Evolutionary conservation across 306 rosid genomes (phyloP).

Genomic region (Glycine soja): DNA sequence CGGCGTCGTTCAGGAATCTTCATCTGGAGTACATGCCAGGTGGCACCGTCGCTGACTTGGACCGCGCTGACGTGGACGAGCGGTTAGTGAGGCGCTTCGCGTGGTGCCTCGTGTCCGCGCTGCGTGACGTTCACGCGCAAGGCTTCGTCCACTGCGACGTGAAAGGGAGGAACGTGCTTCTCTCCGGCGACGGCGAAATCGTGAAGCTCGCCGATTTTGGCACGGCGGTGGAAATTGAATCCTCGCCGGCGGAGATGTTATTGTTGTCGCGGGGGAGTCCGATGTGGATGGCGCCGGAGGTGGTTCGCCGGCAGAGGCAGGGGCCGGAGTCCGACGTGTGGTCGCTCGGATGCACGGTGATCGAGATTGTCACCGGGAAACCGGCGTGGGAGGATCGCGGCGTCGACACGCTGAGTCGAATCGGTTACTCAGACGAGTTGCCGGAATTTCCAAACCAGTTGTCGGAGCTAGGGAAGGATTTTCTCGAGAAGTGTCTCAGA

Average conservation of each 20-base stretch:
- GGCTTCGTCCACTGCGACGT: constrained; percentile 90
- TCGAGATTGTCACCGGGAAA: constrained; percentile 85
- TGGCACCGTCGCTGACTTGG: constrained; percentile 73
- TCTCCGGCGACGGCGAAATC: constrained; percentile 39
- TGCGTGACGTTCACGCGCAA: constrained; percentile 60
- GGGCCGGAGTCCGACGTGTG: constrained; percentile 89
- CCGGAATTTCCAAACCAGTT: constrained; percentile 65
- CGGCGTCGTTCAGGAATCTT: constrained; percentile 67
- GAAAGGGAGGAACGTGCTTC: constrained; percentile 74
- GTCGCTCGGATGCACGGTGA: constrained; percentile 90
- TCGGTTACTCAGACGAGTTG: constrained; percentile 63
- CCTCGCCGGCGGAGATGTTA: not conserved
- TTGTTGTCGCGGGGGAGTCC: constrained; percentile 81
- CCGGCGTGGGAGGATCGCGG: constrained; percentile 81
- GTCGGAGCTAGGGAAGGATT: constrained; percentile 72
- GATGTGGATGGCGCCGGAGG: constrained; percentile 99
- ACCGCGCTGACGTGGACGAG: constrained; percentile 60
- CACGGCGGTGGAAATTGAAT: constrained; percentile 51
- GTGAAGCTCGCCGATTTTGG: constrained; percentile 89
- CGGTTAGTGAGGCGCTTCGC: constrained; percentile 56
- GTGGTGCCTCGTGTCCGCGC: constrained; percentile 74
- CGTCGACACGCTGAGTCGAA: constrained; percentile 62
- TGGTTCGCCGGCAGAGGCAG: constrained; percentile 70
- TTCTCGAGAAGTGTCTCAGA: constrained; percentile 68
- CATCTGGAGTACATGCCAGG: constrained; percentile 83